Evolutionary conservation across 2,329 filamentous ascomycete genomes (phyloP), one percentile per base, ranked within the genome.

Genomic region (Aciculosporium take): DNA sequence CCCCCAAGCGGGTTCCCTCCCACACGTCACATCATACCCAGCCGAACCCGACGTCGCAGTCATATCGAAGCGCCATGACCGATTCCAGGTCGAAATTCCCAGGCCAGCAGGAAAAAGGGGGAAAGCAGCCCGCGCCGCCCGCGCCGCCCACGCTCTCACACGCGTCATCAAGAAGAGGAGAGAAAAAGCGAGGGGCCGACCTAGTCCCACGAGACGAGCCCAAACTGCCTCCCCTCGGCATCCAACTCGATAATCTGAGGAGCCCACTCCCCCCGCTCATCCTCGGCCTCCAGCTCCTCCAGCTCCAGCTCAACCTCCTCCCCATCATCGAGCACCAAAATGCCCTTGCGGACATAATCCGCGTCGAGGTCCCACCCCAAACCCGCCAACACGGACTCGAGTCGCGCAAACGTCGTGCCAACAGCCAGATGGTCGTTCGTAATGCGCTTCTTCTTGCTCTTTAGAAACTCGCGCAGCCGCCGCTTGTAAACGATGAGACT

Each of bases 321-420:
- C 21, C 71, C 67, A 48, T 74, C 70, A 45, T 74, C 70, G 37
- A 72, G 59, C 58, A 67, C 71, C 21, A 69, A 53, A 40, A 59
- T 65, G 2, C 70, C 70, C 17, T 59, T 59, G 4, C 68, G 61
- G 5, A 72, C 51, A 46, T 71, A 72, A 43, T 71, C 63, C 7
- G 60, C 66, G 13, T 64, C 53, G 10, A 79, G 54, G 41, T 79
- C 71, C 76, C 75, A 79, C 4, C 67, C 72, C 2, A 78, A 57
- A 4, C 61, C 61, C 1, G 59, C 57, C 6, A 55, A 52, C 5
- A 46, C 48, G 7, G 53, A 45, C 44, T 63, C 60, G 0, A 64
- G 47, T 10, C 51, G 50, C 0, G 57, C 47, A 50, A 78, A 76
- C 4, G 69, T 67, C 5, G 60, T 57, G 12, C 64, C 63, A 7